Evolutionary conservation across 1,139 yeast genomes (phyloP).

Genomic region (Blastobotrys ciferrii): DNA sequence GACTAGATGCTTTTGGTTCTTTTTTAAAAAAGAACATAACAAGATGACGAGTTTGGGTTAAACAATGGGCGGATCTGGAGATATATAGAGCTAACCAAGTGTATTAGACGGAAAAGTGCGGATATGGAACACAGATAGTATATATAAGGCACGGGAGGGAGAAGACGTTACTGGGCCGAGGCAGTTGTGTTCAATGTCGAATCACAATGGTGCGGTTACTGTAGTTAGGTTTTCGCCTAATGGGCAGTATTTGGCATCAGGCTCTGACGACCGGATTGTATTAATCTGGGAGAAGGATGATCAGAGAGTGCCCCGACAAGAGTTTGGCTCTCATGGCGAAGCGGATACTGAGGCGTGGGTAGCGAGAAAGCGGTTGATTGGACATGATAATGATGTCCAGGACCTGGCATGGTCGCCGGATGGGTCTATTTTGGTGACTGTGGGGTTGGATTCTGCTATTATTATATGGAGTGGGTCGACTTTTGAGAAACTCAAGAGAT

Average conservation of each 20-base stretch:
- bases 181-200: conserved; percentile 40
- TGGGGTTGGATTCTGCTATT: conserved; percentile 87
- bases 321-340: conserved; percentile 50
- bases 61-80: no score
- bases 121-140: conserved; percentile 77
- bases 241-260: conserved; percentile 86
- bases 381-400: conserved; percentile 96
- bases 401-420: conserved; percentile 99
- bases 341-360: conserved; percentile 90
- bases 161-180: conserved; percentile 19
- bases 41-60: no score
- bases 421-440: conserved; percentile 82
- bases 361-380: conserved; percentile 84
- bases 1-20: no score
- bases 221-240: conserved; percentile 89
- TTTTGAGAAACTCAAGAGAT: conserved; percentile 82
- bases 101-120: conserved; percentile 87
- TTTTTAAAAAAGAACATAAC: no score
- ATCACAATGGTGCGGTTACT: conserved; percentile 78
- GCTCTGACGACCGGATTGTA: conserved; percentile 90
- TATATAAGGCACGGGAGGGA: conserved; percentile 40
- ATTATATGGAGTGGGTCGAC: conserved; percentile 93
- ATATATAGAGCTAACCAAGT: no score
- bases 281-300: conserved; percentile 93
- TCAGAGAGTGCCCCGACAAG: conserved; percentile 42